These are phyloP conservation scores for Chrysoporthe puriensis DNA, from an alignment of 2,329 filamentous ascomycete genomes.

Conservation along the genomic window DNA sequence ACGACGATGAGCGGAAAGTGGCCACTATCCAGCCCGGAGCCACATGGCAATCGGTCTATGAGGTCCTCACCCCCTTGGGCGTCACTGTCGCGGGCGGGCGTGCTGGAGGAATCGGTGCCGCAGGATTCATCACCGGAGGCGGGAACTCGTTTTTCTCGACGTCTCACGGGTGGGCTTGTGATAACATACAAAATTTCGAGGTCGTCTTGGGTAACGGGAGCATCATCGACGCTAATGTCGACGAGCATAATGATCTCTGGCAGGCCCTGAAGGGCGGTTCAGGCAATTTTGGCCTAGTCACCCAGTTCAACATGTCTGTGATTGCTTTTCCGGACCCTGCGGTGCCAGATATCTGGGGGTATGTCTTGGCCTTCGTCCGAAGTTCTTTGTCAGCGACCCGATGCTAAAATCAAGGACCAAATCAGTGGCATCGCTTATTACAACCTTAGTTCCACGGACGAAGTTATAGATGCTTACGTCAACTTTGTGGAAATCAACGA, in stretches of 20 bases:
- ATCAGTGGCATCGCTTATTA: not conserved
- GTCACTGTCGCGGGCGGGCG: conserved; percentile 15
- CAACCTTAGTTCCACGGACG: not conserved
- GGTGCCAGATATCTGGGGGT: not conserved
- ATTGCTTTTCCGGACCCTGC: conserved; percentile 1
- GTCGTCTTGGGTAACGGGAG: conserved; percentile 9
- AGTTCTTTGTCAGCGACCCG: not conserved
- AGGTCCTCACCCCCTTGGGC: conserved; percentile 6
- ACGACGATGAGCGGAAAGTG: not conserved
- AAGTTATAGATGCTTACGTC: not conserved
- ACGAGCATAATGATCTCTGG: not conserved
- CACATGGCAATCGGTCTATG: conserved; percentile 13
- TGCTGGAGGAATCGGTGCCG: conserved; percentile 13
- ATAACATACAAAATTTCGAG: conserved; percentile 8
- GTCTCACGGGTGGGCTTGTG: not conserved
- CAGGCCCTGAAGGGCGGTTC: conserved; percentile 9
- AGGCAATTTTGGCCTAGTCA: not conserved
- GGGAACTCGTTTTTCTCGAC: conserved; percentile 16
- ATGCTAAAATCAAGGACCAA: not conserved
- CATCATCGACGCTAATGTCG: not conserved
- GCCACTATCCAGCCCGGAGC: conserved; percentile 10
- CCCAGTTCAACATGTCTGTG: conserved; percentile 4
- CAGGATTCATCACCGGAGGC: conserved; percentile 8
- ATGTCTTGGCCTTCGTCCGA: not conserved
- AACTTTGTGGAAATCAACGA: not conserved